A percentile compares a stretch with the other conserved stretches of the same genome.
Evolutionary conservation across 371 early-diverging fungal genomes (phyloP).

Genomic region (Smittium mucronatum): DNA sequence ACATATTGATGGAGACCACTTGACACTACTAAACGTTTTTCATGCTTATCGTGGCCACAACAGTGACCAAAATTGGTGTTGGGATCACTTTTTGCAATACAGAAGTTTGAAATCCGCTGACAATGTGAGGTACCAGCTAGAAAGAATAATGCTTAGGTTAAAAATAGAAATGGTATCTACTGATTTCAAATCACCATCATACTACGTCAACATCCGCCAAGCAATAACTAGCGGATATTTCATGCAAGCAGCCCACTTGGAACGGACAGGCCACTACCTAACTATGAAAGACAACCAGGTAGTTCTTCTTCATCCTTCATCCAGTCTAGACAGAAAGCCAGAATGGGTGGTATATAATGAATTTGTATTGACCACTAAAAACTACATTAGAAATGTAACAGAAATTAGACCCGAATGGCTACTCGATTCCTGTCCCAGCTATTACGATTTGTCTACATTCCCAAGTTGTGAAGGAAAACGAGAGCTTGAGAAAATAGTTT

Average conservation of each 20-base stretch:
- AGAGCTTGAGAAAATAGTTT: conserved; percentile 44
- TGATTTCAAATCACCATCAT: conserved; percentile 54
- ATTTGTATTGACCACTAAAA: conserved; percentile 89
- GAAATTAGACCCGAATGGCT: conserved; percentile 84
- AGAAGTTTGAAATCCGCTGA: conserved; percentile 83
- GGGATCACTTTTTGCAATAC: conserved; percentile 74
- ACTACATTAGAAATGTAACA: conserved; percentile 88
- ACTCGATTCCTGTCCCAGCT: conserved; percentile 71
- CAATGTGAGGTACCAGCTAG: conserved; percentile 78
- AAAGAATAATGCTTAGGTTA: conserved; percentile 64
- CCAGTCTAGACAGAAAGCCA: conserved; percentile 71
- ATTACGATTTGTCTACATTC: conserved; percentile 72
- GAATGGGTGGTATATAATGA: conserved; percentile 97
- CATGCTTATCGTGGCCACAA: conserved; percentile 50
- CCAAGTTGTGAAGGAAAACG: conserved; percentile 85
- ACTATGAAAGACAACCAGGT: conserved; percentile 93
- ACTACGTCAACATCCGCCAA: conserved; percentile 72
- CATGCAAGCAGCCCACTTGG: conserved; percentile 93
- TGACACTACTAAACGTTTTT: conserved; percentile 88
- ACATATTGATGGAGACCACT: conserved; percentile 81
- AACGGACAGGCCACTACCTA: conserved; percentile 75
- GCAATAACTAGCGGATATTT: conserved; percentile 85
- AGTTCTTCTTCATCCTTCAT: conserved; percentile 91
- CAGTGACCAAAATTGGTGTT: conserved; percentile 69
- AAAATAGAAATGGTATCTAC: conserved; percentile 58